Evolutionary conservation across 441 rosid genomes (phyloP), one percentile per base, ranked within the genome.

Genomic region (Erodium moschatum): DNA sequence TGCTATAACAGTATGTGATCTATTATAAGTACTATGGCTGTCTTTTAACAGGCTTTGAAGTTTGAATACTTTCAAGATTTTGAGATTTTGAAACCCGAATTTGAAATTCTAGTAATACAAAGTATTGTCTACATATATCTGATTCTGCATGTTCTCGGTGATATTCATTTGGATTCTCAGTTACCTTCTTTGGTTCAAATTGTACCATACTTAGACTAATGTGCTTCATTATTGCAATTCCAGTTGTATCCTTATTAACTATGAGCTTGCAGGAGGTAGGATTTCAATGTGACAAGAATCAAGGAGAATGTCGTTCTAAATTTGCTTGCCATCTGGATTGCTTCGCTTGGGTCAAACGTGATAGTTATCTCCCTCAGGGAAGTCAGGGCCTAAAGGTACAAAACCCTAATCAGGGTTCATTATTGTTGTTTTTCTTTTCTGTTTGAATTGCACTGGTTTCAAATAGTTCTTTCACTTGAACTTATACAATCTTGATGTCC

Each of bases 271-370:
- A 94, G 97, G 99, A 90, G 81, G 76, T 94, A 66, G 99, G 99
- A 48, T 91, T 94, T 77, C 92, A 85, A 66, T 91, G 96, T 50
- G 91, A 94, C 82, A 82, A 85, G 70, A 94, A 81, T 76, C 97
- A 91, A 77, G 99, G 99, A 64, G 97, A 94, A 80, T 94, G 99
- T 75, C 97, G 88, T 79, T 84, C 97, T 73, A 91, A 86, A 81
- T 91, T 91, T 78, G 85, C 90, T 67, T 94, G 99, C 79, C 99
- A 94, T 84, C 83, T 94, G 81, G 99, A 94, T 84, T 94, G 97
- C 85, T 89, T 88, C 84, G 97, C 99, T 75, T 94, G 99, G 99
- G 99, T 94, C 77, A 94, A 91, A 81, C 97, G 99, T 81, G 99
- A 94, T 72, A 94, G 99, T 79, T 94, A 94, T 86, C 96, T 94